Evolutionary conservation across 768 basidiomycete genomes (phyloP).

Genomic region (Leccinum uliginosum): DNA sequence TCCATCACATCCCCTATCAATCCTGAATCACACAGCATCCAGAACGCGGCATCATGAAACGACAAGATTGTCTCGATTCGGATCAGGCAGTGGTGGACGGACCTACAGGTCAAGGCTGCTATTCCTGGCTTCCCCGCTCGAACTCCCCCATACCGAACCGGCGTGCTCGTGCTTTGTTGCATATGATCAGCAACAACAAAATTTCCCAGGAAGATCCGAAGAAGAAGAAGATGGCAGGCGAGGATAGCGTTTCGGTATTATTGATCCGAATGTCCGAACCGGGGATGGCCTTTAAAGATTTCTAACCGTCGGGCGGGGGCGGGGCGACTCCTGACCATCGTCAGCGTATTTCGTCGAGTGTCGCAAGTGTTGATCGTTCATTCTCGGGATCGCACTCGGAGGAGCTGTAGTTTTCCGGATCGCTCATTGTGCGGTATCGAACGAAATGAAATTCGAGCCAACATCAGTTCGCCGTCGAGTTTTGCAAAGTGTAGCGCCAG

Average conservation of each 20-base stretch:
- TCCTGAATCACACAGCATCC: slow-evolving; percentile 69
- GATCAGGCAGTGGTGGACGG: slow-evolving; percentile 58
- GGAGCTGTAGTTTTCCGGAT: slow-evolving; percentile 56
- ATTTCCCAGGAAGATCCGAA: slow-evolving; percentile 1
- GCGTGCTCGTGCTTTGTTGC: slow-evolving; percentile 4
- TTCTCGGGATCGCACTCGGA: slow-evolving; percentile 53
- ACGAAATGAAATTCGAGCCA: neutral
- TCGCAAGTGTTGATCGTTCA: slow-evolving; percentile 70
- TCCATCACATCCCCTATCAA: slow-evolving; percentile 70
- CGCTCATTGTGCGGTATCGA: slow-evolving; percentile 53
- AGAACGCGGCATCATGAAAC: slow-evolving; percentile 51
- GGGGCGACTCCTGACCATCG: slow-evolving; percentile 39
- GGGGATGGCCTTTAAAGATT: slow-evolving; percentile 41
- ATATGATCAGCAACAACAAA: neutral
- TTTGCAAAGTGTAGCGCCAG: neutral
- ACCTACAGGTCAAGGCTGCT: slow-evolving; percentile 67
- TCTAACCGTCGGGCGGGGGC: slow-evolving; percentile 72
- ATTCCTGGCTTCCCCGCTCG: slow-evolving; percentile 60
- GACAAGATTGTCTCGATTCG: slow-evolving; percentile 72
- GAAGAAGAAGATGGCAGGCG: neutral
- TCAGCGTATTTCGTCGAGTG: slow-evolving; percentile 50
- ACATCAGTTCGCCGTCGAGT: slow-evolving; percentile 2
- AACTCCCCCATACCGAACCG: slow-evolving; percentile 77
- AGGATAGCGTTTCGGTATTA: neutral
- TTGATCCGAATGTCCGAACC: neutral